Conservation (phyloP, 495 filamentous ascomycete genomes). For the Schizothecium vesticola region DNA sequence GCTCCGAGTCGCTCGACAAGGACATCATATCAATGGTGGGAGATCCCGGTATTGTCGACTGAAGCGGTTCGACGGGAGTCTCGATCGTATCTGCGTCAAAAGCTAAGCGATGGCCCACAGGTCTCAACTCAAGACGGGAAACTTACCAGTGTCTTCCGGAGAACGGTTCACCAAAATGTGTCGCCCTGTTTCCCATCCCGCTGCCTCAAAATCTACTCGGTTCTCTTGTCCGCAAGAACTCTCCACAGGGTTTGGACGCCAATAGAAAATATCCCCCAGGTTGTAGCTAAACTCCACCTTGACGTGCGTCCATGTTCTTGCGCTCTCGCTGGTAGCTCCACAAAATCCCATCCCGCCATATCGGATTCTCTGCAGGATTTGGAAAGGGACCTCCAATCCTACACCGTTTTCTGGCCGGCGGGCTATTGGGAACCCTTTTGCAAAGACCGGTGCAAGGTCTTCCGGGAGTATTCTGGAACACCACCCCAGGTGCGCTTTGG, state of each 20-base stretch:
- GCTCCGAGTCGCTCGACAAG: neutral
- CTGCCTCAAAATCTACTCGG: neutral
- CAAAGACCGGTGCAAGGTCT: neutral
- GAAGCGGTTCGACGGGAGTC: neutral
- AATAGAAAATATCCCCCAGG: neutral
- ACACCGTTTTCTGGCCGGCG: neutral
- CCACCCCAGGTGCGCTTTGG: neutral
- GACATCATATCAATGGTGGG: neutral
- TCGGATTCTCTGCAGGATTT: neutral
- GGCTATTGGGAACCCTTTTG: neutral
- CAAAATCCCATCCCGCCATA: neutral
- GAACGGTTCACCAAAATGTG: neutral
- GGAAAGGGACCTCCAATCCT: neutral
- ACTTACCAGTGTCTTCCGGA: neutral
- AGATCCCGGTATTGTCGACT: neutral
- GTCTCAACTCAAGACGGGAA: neutral
- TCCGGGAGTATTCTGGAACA: neutral
- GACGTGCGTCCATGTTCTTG: neutral
- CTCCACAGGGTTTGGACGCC: neutral
- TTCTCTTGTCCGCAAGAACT: neutral
- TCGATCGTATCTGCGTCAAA: neutral
- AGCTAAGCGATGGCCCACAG: neutral
- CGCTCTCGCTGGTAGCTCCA: neutral
- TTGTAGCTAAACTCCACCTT: neutral
- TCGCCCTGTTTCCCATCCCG: neutral